A percentile compares a stretch with the other conserved stretches of the same genome.
These are phyloP conservation scores for Saprolegnia diclina DNA, from an alignment of 352 stramenopile species.

Conservation along the genomic window DNA sequence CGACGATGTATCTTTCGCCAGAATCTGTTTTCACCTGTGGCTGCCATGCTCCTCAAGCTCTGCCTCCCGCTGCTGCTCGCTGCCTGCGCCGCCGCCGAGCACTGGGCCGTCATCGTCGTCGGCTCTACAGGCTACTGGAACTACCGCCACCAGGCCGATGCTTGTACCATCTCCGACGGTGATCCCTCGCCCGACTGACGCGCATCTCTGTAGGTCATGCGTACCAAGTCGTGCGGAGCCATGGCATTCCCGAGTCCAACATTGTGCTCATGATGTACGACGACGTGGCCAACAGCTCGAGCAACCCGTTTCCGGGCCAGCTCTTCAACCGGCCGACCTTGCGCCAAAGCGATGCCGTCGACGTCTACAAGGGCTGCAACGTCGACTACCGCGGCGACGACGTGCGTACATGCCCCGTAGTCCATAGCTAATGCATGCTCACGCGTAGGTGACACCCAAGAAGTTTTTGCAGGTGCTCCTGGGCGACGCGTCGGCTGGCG, in stretches of 20 bases:
- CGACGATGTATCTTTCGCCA: neutral
- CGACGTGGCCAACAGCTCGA: slow-evolving; percentile 69
- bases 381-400: slow-evolving; percentile 69
- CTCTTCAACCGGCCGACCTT: slow-evolving; percentile 81
- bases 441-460: slow-evolving; percentile 58
- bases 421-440: slow-evolving; percentile 32
- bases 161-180: slow-evolving; percentile 30
- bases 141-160: slow-evolving; percentile 89
- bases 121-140: slow-evolving; percentile 86
- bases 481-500: slow-evolving; percentile 60
- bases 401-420: slow-evolving; percentile 26
- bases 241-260: slow-evolving; percentile 83
- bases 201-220: slow-evolving; percentile 47
- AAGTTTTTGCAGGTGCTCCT: slow-evolving; percentile 85
- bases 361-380: slow-evolving; percentile 84
- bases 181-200: neutral
- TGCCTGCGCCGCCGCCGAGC: slow-evolving; percentile 36
- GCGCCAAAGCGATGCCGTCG: slow-evolving; percentile 45
- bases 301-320: slow-evolving; percentile 84
- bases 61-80: slow-evolving; percentile 9
- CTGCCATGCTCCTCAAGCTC: slow-evolving; percentile 5
- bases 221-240: slow-evolving; percentile 84
- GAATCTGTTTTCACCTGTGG: neutral
- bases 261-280: slow-evolving; percentile 93
- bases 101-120: slow-evolving; percentile 89